These are phyloP conservation scores for Picea engelmannii DNA, from an alignment of 83 land plant genomes.

Conservation along the genomic window DNA sequence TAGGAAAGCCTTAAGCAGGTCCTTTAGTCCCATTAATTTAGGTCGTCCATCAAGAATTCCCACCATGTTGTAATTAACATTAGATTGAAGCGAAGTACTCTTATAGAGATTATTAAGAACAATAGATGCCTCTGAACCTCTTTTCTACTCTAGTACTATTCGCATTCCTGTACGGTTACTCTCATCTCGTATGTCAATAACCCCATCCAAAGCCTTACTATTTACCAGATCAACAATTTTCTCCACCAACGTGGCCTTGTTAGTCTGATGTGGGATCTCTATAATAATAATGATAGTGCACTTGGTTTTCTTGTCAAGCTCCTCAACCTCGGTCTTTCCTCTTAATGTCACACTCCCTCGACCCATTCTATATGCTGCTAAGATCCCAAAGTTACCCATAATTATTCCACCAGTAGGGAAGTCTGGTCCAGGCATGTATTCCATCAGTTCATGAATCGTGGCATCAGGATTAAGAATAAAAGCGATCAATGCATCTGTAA, in stretches of 20 bases:
- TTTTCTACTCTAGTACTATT: conserved; percentile 93
- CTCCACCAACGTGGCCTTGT: too few species aligned
- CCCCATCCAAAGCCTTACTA: conserved; percentile 91
- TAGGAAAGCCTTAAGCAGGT: conserved; percentile 88
- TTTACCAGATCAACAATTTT: too few species aligned
- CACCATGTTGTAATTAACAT: conserved; percentile 97
- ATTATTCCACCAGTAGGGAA: too few species aligned
- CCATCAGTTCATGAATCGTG: conserved; percentile 10
- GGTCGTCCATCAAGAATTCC: conserved; percentile 90
- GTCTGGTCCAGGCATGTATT: too few species aligned
- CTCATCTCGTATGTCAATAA: conserved; percentile 96
- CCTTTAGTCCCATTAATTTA: conserved; percentile 79
- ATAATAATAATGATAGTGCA: too few species aligned
- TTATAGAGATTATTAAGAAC: conserved; percentile 89
- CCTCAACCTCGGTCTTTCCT: too few species aligned
- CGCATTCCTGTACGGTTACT: conserved; percentile 99
- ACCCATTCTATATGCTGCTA: too few species aligned
- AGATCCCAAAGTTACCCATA: too few species aligned
- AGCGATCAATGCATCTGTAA: conserved; percentile 87
- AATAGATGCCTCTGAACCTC: conserved; percentile 78
- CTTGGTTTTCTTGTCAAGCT: too few species aligned
- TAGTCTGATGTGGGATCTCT: conserved; percentile 42
- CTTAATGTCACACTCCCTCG: too few species aligned
- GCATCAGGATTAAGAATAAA: conserved; percentile 91
- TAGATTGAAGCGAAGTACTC: conserved; percentile 80